Percentiles rank a stretch among this genome's conserved stretches.
These are phyloP conservation scores for Hypomontagnella submonticulosa DNA, from an alignment of 495 filamentous ascomycete genomes.

Conservation along the genomic window DNA sequence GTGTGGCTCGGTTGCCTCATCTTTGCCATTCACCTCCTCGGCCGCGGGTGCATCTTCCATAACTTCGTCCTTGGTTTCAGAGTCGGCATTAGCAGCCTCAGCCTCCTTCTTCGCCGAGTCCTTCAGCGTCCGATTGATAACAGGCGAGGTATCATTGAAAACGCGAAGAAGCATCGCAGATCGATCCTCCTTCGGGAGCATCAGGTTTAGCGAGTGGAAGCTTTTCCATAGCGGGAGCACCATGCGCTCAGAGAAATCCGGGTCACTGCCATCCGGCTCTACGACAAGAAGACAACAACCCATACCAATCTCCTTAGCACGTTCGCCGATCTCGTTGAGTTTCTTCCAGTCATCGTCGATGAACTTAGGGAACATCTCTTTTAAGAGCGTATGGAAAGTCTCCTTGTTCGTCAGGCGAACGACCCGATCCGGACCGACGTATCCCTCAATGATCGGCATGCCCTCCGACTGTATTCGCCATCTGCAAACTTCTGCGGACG, in stretches of 20 bases:
- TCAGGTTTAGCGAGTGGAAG: conserved; percentile 86
- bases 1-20: conserved; percentile 7
- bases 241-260: conserved; percentile 82
- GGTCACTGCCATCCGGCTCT: conserved; percentile 73
- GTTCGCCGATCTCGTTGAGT: conserved; percentile 87
- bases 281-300: conserved; percentile 92
- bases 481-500: conserved; percentile 81
- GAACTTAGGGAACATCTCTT: conserved; percentile 96
- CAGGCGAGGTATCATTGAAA: conserved; percentile 83
- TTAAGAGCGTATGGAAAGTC: conserved; percentile 80
- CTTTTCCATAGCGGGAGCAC: conserved; percentile 93
- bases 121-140: conserved; percentile 68
- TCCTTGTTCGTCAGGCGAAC: conserved; percentile 76
- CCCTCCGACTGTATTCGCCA: conserved; percentile 98
- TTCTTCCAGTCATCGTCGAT: conserved; percentile 71
- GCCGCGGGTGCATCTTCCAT: conserved; percentile 28
- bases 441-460: conserved; percentile 84
- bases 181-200: conserved; percentile 96
- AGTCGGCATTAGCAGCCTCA: conserved; percentile 36
- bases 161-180: conserved; percentile 90
- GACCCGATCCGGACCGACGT: conserved; percentile 82
- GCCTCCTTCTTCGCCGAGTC: conserved; percentile 50
- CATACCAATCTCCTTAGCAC: conserved; percentile 80
- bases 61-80: conserved; percentile 37
- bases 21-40: conserved; percentile 28